Evolutionary conservation across 2,329 filamentous ascomycete genomes (phyloP).

Genomic region (Penicillium sp.): DNA sequence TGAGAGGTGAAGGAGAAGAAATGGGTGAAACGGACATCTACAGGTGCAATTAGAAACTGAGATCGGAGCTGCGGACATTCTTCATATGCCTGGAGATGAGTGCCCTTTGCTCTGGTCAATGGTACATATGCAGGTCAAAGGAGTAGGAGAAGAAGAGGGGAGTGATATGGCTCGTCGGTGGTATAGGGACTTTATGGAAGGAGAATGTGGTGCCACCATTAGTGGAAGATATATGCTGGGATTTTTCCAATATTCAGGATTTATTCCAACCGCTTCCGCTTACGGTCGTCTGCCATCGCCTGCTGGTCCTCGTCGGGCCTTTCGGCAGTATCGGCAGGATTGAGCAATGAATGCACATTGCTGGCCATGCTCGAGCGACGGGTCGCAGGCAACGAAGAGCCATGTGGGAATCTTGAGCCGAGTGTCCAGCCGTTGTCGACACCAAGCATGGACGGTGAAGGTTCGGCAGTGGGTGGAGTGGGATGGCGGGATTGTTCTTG

Average conservation of each 20-base stretch:
- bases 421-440: constrained; percentile 51
- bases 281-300: constrained; percentile 48
- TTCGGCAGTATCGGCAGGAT: constrained; percentile 60
- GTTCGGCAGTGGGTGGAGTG: constrained; percentile 46
- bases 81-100: constrained; percentile 4
- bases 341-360: constrained; percentile 58
- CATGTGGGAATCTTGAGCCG: constrained; percentile 36
- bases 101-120: constrained; percentile 6
- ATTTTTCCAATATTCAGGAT: not conserved
- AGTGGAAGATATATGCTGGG: not conserved
- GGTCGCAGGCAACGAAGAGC: constrained; percentile 49
- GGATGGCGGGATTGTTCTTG: constrained; percentile 43
- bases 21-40: constrained; percentile 13
- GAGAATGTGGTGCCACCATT: not conserved
- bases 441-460: constrained; percentile 42
- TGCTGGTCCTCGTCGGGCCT: constrained; percentile 56
- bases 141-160: not conserved
- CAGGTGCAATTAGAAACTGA: constrained; percentile 8
- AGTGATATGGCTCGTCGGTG: constrained; percentile 1
- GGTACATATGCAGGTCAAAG: constrained; percentile 13
- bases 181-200: not conserved
- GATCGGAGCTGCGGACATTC: constrained; percentile 3
- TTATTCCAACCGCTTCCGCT: constrained; percentile 51
- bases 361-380: constrained; percentile 63
- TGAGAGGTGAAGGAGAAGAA: constrained; percentile 4